Percentiles rank a stretch among this genome's conserved stretches.
Conservation (phyloP, 129 eudicot species). For the Mikania micrantha region DNA sequence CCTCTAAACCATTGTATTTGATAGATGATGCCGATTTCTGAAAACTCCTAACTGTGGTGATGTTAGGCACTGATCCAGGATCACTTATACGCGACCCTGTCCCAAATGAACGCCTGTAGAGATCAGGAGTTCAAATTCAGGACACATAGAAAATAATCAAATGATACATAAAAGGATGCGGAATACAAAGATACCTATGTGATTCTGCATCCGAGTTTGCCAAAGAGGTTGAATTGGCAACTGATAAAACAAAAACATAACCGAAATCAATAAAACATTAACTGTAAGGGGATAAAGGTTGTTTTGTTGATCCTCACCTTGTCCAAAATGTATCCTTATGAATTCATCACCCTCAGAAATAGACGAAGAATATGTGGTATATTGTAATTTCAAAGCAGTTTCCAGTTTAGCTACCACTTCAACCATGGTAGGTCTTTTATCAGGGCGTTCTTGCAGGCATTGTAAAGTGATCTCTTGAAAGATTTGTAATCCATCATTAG, state of each 20-base stretch:
- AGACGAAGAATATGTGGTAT: background rate
- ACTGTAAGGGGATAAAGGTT: background rate
- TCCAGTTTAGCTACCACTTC: slow-evolving; percentile 3
- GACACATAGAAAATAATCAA: background rate
- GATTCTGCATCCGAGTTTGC: background rate
- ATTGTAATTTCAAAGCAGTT: background rate
- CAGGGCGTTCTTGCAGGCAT: slow-evolving; percentile 1
- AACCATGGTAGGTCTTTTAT: slow-evolving; percentile 6
- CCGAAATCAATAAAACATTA: background rate
- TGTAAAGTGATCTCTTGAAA: background rate
- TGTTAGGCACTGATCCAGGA: background rate
- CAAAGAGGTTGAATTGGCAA: background rate
- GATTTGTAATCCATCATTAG: background rate
- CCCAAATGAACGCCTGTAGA: background rate
- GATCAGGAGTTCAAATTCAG: background rate
- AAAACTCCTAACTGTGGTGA: background rate
- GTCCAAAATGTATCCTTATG: background rate
- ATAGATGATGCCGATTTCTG: background rate
- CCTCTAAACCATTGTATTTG: background rate
- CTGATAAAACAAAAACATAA: background rate
- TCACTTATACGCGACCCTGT: background rate
- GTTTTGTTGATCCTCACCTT: background rate
- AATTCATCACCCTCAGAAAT: background rate
- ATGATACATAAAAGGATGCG: background rate
- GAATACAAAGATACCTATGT: background rate